These are phyloP conservation scores for Brasilioporus rufonigricans DNA, from an alignment of 768 basidiomycete genomes.

Conservation along the genomic window DNA sequence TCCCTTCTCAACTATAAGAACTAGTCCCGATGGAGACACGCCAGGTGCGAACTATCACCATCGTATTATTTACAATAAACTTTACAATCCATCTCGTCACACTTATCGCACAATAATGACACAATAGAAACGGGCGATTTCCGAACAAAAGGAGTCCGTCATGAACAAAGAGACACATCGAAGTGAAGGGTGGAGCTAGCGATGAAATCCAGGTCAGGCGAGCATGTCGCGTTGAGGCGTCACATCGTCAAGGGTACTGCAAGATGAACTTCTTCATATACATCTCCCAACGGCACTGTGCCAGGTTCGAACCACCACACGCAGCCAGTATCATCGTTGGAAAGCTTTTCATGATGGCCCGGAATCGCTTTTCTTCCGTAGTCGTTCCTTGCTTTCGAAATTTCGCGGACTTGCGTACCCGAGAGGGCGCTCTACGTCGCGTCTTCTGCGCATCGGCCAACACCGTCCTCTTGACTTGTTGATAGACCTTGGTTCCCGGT, in stretches of 20 bases:
- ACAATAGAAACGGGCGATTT: slow-evolving; percentile 5
- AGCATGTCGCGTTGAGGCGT: not conserved
- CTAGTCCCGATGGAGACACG: not conserved
- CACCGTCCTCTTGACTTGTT: slow-evolving; percentile 41
- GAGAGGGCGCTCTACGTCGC: slow-evolving; percentile 9
- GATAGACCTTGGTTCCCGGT: slow-evolving; percentile 42
- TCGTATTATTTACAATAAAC: not conserved
- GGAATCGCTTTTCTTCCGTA: slow-evolving; percentile 24
- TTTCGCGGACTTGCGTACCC: slow-evolving; percentile 3
- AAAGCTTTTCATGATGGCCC: slow-evolving; percentile 34
- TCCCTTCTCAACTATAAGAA: not conserved
- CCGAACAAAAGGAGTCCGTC: slow-evolving; percentile 20
- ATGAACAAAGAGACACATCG: slow-evolving; percentile 6
- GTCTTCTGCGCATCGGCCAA: slow-evolving; percentile 32
- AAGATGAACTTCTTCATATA: slow-evolving; percentile 63
- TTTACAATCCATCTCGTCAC: not conserved
- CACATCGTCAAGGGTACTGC: slow-evolving; percentile 50
- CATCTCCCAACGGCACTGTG: slow-evolving; percentile 58
- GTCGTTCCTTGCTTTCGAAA: slow-evolving; percentile 21
- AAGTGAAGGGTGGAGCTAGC: slow-evolving; percentile 1
- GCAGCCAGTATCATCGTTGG: slow-evolving; percentile 30
- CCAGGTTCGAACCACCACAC: slow-evolving; percentile 49
- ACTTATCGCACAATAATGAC: not conserved
- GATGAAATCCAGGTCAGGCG: not conserved
- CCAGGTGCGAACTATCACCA: slow-evolving; percentile 11